These are phyloP conservation scores for Cryphonectria nitschkei DNA, from an alignment of 2,329 filamentous ascomycete species.

Conservation along the genomic window DNA sequence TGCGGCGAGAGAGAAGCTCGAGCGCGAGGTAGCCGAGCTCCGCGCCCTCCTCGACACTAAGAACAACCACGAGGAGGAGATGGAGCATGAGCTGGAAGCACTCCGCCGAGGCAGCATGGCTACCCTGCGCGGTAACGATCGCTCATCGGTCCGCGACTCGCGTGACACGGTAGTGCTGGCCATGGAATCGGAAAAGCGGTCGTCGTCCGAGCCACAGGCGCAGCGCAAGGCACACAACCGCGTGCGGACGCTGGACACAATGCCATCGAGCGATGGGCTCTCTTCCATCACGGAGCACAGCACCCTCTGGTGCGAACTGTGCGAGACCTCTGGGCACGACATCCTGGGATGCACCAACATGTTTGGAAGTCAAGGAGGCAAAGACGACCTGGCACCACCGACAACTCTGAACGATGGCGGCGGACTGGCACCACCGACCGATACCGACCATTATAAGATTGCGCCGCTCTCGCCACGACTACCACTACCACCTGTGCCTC, in stretches of 20 bases:
- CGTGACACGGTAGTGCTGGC: conserved; percentile 66
- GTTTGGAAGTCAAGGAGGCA: conserved; percentile 57
- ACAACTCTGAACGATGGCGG: conserved; percentile 30
- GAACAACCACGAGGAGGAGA: conserved; percentile 75
- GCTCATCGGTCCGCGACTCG: conserved; percentile 66
- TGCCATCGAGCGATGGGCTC: conserved; percentile 71
- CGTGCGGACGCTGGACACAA: conserved; percentile 64
- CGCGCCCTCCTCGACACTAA: conserved; percentile 75
- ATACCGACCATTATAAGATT: conserved; percentile 51
- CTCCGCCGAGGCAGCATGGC: conserved; percentile 54
- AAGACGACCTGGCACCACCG: conserved; percentile 24
- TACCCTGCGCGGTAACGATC: conserved; percentile 52
- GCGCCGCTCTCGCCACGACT: conserved; percentile 57
- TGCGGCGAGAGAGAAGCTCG: conserved; percentile 68
- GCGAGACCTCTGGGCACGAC: conserved; percentile 88
- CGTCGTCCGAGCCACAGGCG: conserved; percentile 47
- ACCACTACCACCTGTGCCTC: conserved; percentile 41
- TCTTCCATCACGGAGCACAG: conserved; percentile 74
- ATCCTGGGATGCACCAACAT: conserved; percentile 94
- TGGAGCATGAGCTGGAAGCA: conserved; percentile 78
- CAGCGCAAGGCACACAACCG: conserved; percentile 50
- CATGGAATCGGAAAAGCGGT: conserved; percentile 51
- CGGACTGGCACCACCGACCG: conserved; percentile 3
- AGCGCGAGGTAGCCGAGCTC: conserved; percentile 79
- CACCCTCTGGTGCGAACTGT: conserved; percentile 91